Base-by-base conservation (phyloP, 2,329 filamentous ascomycete genomes). In the Trichoderma koningii region DNA sequence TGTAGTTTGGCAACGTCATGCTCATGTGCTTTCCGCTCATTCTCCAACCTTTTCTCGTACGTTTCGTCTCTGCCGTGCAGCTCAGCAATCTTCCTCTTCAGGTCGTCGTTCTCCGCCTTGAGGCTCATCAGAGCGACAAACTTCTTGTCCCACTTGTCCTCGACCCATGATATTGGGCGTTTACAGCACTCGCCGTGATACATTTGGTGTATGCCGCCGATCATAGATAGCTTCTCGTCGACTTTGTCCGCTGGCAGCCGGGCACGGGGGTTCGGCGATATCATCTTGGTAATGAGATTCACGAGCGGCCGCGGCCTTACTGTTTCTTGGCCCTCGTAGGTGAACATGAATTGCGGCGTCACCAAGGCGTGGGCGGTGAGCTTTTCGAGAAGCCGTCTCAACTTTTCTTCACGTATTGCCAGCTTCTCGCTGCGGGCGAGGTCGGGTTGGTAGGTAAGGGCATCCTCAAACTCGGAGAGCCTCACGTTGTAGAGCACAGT, bases 151-250 rank as follows among this genome's bases (percentile, higher is more conserved):
- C 75, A 76, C 15, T 71, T 74, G 38, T 76, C 71, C 67, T 76
- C 74, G 5, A 78, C 71, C 71, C 74, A 76, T 2, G 74, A 73
- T 17, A 75, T 70, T 0, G 75, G 74, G 10, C 76, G 75, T 68
- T 78, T 81, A 70, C 81, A 83, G 68, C 80, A 82, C 21, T 72
- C 69, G 14, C 76, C 75, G 67, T 82, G 81, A 66, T 82, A 82
- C 5, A 81, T 76, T 61, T 83, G 80, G 45, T 81, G 78, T 26
- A 82, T 73, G 6, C 80, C 80, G 4, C 81, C 81, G 0, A 83
- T 73, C 68, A 77, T 78, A 1, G 77, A 77, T 3, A 83, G 72
- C 55, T 79, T 79, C 5, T 75, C 72, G 55, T 80, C 76, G 17
- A 79, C 73, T 50, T 77, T 74, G 28, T 75, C 73, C 4, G 77